Conservation (phyloP, 2,329 filamentous ascomycete species). For the Exserohilum turcica region DNA sequence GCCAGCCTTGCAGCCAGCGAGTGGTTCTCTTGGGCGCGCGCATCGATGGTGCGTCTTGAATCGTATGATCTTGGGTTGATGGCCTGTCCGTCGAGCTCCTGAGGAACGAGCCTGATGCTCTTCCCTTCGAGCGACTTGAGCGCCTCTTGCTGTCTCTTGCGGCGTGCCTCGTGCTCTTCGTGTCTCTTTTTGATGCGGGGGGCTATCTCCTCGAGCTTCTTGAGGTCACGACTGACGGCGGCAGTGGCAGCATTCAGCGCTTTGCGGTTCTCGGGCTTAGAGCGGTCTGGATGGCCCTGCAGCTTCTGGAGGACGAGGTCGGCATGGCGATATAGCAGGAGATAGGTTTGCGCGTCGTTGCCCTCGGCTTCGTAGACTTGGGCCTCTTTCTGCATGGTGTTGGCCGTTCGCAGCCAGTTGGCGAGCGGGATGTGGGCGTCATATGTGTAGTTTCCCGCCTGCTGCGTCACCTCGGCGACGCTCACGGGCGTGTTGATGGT, state of each 20-base stretch:
- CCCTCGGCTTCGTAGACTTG: constrained; percentile 83
- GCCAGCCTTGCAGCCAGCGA: constrained; percentile 43
- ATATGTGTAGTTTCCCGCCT: constrained; percentile 81
- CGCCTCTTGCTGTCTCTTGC: constrained; percentile 31
- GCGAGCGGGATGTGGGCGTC: constrained; percentile 76
- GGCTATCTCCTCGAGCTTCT: constrained; percentile 76
- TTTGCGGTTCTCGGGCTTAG: constrained; percentile 63
- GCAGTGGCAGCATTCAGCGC: constrained; percentile 63
- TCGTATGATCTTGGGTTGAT: constrained; percentile 30
- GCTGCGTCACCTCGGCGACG: constrained; percentile 75
- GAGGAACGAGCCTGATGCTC: constrained; percentile 15
- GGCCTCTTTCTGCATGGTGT: constrained; percentile 81
- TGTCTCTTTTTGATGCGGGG: constrained; percentile 75
- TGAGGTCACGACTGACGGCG: constrained; percentile 67
- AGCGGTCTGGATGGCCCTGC: constrained; percentile 75
- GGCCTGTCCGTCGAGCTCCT: constrained; percentile 33
- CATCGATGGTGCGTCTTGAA: constrained; percentile 39
- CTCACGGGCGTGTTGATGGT: constrained; percentile 62
- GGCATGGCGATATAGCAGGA: constrained; percentile 89
- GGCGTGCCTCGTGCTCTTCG: constrained; percentile 52
- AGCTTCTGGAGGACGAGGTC: constrained; percentile 80
- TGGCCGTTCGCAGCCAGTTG: constrained; percentile 81
- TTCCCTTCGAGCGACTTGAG: constrained; percentile 35
- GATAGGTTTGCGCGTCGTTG: constrained; percentile 85
- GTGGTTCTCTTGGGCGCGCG: constrained; percentile 33